Base-by-base conservation (phyloP, 129 eudicot species). In the Heracleum sosnowskyi region DNA sequence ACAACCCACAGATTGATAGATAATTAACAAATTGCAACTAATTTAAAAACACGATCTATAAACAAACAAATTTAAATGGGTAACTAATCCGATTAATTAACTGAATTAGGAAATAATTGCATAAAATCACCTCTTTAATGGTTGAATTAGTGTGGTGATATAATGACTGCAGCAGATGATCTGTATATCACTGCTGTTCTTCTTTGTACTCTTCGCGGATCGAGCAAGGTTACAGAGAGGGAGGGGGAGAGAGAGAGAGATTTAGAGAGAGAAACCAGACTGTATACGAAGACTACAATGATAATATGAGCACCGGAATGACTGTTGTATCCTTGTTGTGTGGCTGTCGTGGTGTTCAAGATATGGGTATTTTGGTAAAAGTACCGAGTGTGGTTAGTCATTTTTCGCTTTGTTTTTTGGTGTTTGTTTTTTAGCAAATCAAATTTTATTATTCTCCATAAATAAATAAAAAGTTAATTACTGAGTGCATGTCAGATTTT, bases 141-240 rank as follows among this genome's bases (percentile, higher is more conserved):
- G 28, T 73, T 24, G 47, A 73, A 73, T 28, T 40, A 5, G 55
- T 3, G 15, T 17, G 24, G 15, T 7, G 53, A 24, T 29, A 11
- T 11, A 42, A 12, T 10, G 22, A 72, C 1, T 4, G 29, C 55
- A 44, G 77, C 77, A 7, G 39, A 2, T 13, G 28, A 73, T 28
- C 39, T 71, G 31, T 4, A n/a, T 7, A 57, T n/a, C 31, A 57
- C 2, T 47, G 55, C 18, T 71, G 22, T 11, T 73, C 37, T 73
- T 44, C 60, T 73, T 57, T 74, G 76, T 72, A 41, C 35, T 44
- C 39, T 74, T 41, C 57, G 55, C 55, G 42, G 77, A 74, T 74
- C 77, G 37, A 44, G 77, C 77, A 74, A 74, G 11, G 26, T 13
- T 24, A 72, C 24, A 74, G 57, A 74, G 77, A 74, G 60, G 44